These are phyloP conservation scores for Hanseniaspora singularis DNA, from an alignment of 805 yeast genomes.

Conservation along the genomic window DNA sequence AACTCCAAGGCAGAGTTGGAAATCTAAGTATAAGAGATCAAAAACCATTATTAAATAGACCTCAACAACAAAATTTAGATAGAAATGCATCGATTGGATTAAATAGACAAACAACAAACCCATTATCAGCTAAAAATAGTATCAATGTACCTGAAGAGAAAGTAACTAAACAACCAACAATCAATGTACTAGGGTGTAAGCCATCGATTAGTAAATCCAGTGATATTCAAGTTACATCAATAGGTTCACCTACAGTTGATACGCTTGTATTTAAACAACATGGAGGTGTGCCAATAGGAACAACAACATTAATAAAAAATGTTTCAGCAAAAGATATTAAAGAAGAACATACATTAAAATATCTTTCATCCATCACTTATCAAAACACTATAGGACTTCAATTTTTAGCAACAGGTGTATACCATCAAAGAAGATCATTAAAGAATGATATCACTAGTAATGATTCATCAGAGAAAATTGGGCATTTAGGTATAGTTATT, in stretches of 20 bases:
- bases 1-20: slow-evolving; percentile 2
- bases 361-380: background rate
- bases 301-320: slow-evolving; percentile 10
- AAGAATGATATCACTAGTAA: slow-evolving; percentile 6
- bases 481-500: slow-evolving; percentile 9
- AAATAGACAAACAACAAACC: slow-evolving; percentile 17
- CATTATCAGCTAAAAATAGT: slow-evolving; percentile 29
- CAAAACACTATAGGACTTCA: slow-evolving; percentile 14
- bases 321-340: slow-evolving; percentile 1
- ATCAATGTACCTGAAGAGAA: slow-evolving; percentile 69
- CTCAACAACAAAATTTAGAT: background rate
- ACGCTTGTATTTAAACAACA: slow-evolving; percentile 10
- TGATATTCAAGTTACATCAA: slow-evolving; percentile 12
- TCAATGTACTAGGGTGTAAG: slow-evolving; percentile 6
- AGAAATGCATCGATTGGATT: background rate
- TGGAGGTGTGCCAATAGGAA: slow-evolving; percentile 13
- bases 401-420: slow-evolving; percentile 12
- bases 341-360: slow-evolving; percentile 4
- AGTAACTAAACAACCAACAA: slow-evolving; percentile 22
- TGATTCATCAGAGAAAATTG: background rate
- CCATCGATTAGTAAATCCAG: slow-evolving; percentile 14
- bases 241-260: slow-evolving; percentile 9
- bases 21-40: background rate
- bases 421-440: slow-evolving; percentile 13
- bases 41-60: too few species aligned